Conservation (phyloP, 164 flowering plant genomes). For the Macadamia tetraphylla region DNA sequence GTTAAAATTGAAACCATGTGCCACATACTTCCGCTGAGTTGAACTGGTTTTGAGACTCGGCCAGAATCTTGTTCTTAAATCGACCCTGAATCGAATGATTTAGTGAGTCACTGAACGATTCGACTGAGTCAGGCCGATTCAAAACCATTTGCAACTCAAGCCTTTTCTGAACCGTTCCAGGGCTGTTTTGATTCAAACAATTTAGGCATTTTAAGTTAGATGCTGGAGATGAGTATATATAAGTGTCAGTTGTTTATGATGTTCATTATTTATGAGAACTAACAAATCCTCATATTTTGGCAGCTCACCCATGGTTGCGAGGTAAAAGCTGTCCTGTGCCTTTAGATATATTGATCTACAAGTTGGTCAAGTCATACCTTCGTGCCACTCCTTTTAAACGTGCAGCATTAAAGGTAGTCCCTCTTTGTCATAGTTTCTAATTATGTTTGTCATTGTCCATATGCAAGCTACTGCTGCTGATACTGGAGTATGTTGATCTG, state of each 20-base stretch:
- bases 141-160: neutral
- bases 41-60: too few species aligned
- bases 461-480: neutral
- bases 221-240: neutral
- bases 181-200: neutral
- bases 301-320: conserved; percentile 98
- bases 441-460: neutral
- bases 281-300: conserved; percentile 15
- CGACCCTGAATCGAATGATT: too few species aligned
- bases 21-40: too few species aligned
- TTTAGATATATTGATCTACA: conserved; percentile 72
- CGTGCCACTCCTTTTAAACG: conserved; percentile 86
- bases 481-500: neutral
- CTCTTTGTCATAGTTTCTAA: neutral
- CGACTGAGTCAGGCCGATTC: too few species aligned
- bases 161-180: neutral
- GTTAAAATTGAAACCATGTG: too few species aligned
- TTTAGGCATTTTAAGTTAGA: neutral
- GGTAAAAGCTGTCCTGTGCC: conserved; percentile 52
- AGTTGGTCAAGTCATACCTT: conserved; percentile 78
- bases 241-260: neutral
- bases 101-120: too few species aligned
- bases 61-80: too few species aligned
- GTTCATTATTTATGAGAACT: neutral
- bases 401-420: conserved; percentile 74